Evolutionary conservation across 306 rosid genomes (phyloP).

Genomic region (Casuarina glauca): DNA sequence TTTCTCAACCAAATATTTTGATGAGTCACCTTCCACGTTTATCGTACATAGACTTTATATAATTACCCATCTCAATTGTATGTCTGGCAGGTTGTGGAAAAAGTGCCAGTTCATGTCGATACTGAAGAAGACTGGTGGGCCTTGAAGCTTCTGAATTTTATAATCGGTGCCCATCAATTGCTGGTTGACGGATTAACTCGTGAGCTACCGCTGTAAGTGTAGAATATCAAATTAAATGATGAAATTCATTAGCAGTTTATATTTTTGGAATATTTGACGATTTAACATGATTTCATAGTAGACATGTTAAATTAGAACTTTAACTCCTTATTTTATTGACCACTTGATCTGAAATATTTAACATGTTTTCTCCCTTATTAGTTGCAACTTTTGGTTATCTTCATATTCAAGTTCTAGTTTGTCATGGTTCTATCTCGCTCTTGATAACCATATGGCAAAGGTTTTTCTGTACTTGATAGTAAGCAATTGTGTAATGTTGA

Average conservation of each 20-base stretch:
- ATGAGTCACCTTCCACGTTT: background rate
- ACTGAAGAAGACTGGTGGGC: slow-evolving; percentile 73
- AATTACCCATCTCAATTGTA: slow-evolving; percentile 7
- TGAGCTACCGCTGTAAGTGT: slow-evolving; percentile 80
- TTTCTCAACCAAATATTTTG: background rate
- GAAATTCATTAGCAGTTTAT: no score
- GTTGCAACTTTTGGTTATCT: background rate
- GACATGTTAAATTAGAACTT: no score
- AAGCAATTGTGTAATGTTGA: background rate
- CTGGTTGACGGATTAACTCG: slow-evolving; percentile 77
- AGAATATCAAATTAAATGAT: no score
- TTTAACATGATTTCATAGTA: no score
- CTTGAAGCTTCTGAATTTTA: slow-evolving; percentile 64
- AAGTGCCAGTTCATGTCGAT: slow-evolving; percentile 45
- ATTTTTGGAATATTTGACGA: no score
- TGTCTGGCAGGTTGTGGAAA: slow-evolving; percentile 56
- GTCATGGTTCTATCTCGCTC: background rate
- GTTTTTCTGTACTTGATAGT: background rate
- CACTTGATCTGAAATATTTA: no score
- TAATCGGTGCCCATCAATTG: slow-evolving; percentile 65
- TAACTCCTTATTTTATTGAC: no score
- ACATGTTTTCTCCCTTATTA: no score
- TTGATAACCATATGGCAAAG: background rate
- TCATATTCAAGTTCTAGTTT: slow-evolving; percentile 11
- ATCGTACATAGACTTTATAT: background rate